These are phyloP conservation scores for Diaporthe batatas DNA, from an alignment of 2,329 filamentous ascomycete genomes.

Conservation along the genomic window DNA sequence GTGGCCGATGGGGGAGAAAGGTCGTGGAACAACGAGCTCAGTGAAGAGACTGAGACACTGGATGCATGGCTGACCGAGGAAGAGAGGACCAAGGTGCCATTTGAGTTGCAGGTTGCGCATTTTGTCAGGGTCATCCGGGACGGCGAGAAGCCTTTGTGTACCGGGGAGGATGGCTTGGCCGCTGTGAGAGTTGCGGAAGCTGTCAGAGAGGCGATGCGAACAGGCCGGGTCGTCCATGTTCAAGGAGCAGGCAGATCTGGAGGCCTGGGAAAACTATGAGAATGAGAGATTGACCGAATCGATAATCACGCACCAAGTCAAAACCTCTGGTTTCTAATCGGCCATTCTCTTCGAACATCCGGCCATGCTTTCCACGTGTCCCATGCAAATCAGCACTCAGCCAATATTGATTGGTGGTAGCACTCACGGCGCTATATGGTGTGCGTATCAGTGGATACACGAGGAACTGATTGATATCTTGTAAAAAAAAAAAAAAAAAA, in stretches of 20 bases:
- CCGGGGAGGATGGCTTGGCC: slow-evolving; percentile 35
- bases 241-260: neutral
- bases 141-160: slow-evolving; percentile 22
- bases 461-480: too few relatives aligned
- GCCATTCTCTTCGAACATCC: neutral
- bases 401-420: too few relatives aligned
- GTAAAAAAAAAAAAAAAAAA: too few relatives aligned
- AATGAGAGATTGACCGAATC: too few relatives aligned
- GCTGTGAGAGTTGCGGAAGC: slow-evolving; percentile 38
- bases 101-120: slow-evolving; percentile 38
- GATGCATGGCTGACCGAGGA: slow-evolving; percentile 31
- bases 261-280: too few relatives aligned
- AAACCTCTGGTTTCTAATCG: neutral
- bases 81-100: slow-evolving; percentile 31
- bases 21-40: slow-evolving; percentile 31
- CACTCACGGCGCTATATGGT: too few relatives aligned
- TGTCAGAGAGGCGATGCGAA: slow-evolving; percentile 35
- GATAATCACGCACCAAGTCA: neutral
- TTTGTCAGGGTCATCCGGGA: slow-evolving; percentile 29
- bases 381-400: neutral
- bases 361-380: neutral
- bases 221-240: slow-evolving; percentile 22
- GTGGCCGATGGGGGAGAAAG: neutral
- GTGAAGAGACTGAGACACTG: slow-evolving; percentile 22
- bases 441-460: too few relatives aligned